Percentiles rank a stretch among this genome's conserved stretches.
These are phyloP conservation scores for Termitomyces sp. DNA, from an alignment of 768 basidiomycete genomes.

Conservation along the genomic window DNA sequence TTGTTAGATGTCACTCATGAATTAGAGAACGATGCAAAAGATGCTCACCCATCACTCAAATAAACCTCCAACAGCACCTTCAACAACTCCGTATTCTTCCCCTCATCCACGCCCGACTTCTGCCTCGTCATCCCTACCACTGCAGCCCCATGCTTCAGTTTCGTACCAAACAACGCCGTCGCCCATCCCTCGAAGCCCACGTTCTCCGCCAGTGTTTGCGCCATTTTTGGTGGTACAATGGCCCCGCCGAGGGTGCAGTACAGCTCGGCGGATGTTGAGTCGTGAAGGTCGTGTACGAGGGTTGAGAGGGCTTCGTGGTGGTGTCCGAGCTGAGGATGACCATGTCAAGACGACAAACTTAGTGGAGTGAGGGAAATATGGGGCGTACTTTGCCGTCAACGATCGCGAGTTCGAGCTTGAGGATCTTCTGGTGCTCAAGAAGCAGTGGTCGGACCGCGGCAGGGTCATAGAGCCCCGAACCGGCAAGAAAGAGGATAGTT, in stretches of 20 bases:
- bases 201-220: slow-evolving; percentile 49
- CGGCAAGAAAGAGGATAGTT: slow-evolving; percentile 76
- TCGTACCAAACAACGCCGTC: slow-evolving; percentile 38
- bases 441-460: slow-evolving; percentile 43
- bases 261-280: slow-evolving; percentile 76
- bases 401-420: slow-evolving; percentile 75
- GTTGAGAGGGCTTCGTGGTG: slow-evolving; percentile 64
- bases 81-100: slow-evolving; percentile 56
- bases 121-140: slow-evolving; percentile 26
- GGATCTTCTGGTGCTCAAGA: slow-evolving; percentile 44
- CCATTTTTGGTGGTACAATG: slow-evolving; percentile 62
- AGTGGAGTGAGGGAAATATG: neutral
- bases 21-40: too few species aligned
- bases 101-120: slow-evolving; percentile 42
- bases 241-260: slow-evolving; percentile 84
- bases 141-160: slow-evolving; percentile 21
- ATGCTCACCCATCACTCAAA: slow-evolving; percentile 68
- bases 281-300: slow-evolving; percentile 69
- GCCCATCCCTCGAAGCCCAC: slow-evolving; percentile 54
- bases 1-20: too few species aligned
- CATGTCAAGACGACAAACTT: neutral
- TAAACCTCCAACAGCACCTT: slow-evolving; percentile 79
- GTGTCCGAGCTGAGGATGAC: slow-evolving; percentile 39
- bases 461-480: slow-evolving; percentile 68
- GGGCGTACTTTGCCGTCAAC: slow-evolving; percentile 71